Base-by-base conservation (phyloP, 2,329 filamentous ascomycete species). In the Alternaria gaisen region DNA sequence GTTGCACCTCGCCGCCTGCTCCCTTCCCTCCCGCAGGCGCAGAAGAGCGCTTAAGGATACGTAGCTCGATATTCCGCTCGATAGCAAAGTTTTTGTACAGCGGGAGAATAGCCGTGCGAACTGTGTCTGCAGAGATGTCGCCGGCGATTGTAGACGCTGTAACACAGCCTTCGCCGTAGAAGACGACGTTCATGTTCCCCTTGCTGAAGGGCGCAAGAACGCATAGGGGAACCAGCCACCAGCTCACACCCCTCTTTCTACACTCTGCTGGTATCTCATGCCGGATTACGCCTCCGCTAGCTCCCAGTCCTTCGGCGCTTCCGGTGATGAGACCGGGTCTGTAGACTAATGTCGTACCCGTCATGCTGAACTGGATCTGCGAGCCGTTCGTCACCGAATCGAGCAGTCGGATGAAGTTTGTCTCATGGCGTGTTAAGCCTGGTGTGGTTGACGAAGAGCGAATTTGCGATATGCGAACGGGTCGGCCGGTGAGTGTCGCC, bases 361-460 rank as follows among this genome's bases (percentile, higher is more conserved):
- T 97, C 82, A 97, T 95, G 11, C 93, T 97, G 70, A 99, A 97
- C 74, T 97, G 94, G 82, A 98, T 93, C 57, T 91, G 89, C 59
- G 91, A 92, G 81, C 95, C 95, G 84, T 99, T 99, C 74, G 95
- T 99, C 72, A 99, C 86, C 69, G 92, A 87, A 80, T 98, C 95
- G 74, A 99, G 89, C 18, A 99, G 91, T 58, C 95, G 94, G 32
- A 99, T 87, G 80, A 99, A 94, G 47, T 95, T 98, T 72, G 98
- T 90, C 81, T 99, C 95, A 82, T 97, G 91, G 50, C 93, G 90
- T 55, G 92, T 90, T 56, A 99, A 91, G 72, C 95, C 95, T 1
- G 95, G 94, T 72, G 91, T 90, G 41, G 92, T 94, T 42, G 93
- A 97, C 16, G 90, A 88, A 67, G 92, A 89, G 73, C 95, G 92